Evolutionary conservation across 345 rosid genomes (phyloP).

Genomic region (Brassica rapa): DNA sequence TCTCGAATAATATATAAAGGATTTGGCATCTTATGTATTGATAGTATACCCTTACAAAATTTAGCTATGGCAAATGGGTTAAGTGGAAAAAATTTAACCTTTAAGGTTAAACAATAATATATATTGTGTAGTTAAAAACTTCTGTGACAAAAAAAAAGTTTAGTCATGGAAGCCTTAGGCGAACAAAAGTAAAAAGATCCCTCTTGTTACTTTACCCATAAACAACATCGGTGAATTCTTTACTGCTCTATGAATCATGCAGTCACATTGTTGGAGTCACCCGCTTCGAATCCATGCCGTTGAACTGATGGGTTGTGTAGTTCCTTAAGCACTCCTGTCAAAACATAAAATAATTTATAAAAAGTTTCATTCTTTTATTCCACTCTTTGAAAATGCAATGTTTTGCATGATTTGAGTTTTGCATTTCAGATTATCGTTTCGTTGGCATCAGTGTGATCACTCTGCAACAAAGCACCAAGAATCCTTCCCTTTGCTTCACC

Average conservation of each 20-base stretch:
- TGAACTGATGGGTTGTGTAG: conserved; percentile 3
- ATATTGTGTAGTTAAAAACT: neutral
- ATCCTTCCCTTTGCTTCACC: neutral
- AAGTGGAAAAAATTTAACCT: neutral
- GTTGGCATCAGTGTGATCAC: neutral
- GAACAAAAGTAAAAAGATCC: neutral
- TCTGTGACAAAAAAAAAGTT: too few relatives aligned
- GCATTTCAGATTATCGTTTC: neutral
- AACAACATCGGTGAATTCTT: conserved; percentile 11
- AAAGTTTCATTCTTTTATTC: neutral
- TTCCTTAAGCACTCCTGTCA: neutral
- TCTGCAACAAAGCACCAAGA: conserved; percentile 2
- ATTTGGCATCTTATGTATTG: conserved; percentile 13
- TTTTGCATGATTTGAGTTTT: neutral
- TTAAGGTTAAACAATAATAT: neutral
- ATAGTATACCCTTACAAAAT: neutral
- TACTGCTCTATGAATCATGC: neutral
- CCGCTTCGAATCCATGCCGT: neutral
- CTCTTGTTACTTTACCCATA: neutral
- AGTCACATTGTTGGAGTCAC: neutral
- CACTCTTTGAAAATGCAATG: neutral
- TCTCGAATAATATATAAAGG: too few relatives aligned
- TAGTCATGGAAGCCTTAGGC: neutral
- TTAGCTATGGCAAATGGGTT: neutral
- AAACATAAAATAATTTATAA: neutral